Evolutionary conservation across 495 filamentous ascomycete species (phyloP), one percentile per base, ranked within the genome.

Genomic region (Aspergillus kassunensis): DNA sequence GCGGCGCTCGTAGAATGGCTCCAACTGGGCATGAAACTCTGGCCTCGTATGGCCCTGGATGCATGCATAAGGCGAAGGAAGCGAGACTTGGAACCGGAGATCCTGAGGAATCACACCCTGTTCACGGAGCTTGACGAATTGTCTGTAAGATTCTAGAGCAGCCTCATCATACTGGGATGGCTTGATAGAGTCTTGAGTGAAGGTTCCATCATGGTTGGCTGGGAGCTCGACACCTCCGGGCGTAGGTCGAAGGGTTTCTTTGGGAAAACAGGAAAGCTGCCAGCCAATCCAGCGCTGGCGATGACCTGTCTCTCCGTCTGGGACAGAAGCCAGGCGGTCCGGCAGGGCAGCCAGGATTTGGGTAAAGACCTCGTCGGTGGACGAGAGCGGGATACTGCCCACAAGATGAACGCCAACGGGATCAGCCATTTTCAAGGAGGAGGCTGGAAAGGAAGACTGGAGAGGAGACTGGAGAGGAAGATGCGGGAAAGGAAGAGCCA

Each of bases 231-330:
- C 42, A 19, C 56, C 57, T 36, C 56, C 57, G 30, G 57, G 21
- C 30, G 33, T 33, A 18, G 37, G 27, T n/a, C 57, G 36, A 15
- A 55, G 30, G 20, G 56, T 42, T 20, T 57, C 58, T 4, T 36
- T 37, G 19, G 66, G 53, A 54, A 70, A 73, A 48, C 53, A 47
- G 20, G 39, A 19, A 16, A 18, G 29, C 54, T 74, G 64, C 64
- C 67, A 74, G 8, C 41, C 46, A 13, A 70, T 67, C 50, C 63
- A 76, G 31, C 66, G 57, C 18, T 45, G 35, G 34, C 73, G 63
- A 13, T 60, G 53, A 20, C 70, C 70, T 2, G 70, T 71, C 49
- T 76, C 71, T 27, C 71, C 73, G 57, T 76, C 73, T 2, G 71
- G 68, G 9, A 76, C 52, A 37, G 61, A 61, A 19, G 55, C 44